Conservation (phyloP, 495 filamentous ascomycete species). For the Cryomyces minteri region DNA sequence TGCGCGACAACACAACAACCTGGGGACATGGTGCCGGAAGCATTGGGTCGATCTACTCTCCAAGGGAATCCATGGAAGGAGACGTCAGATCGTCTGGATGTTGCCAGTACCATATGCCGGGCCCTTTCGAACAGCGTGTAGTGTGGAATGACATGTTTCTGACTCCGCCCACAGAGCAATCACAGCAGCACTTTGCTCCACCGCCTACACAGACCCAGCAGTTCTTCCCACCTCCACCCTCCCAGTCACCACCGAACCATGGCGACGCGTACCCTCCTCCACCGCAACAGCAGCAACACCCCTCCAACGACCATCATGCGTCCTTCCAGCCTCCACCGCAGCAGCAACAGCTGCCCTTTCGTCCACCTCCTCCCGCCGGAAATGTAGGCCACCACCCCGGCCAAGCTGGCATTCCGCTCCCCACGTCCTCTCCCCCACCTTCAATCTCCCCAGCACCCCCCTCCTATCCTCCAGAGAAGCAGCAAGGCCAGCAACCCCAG, state of each 20-base stretch:
- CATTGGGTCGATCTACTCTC: background rate
- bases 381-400: conserved; percentile 4
- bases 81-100: conserved; percentile 3
- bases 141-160: conserved; percentile 6
- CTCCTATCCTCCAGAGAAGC: background rate
- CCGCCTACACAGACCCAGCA: conserved; percentile 22
- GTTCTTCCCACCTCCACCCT: conserved; percentile 20
- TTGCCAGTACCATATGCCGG: conserved; percentile 21
- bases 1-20: background rate
- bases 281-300: conserved; percentile 10
- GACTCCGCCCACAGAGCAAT: conserved; percentile 13
- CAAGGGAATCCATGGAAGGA: conserved; percentile 1
- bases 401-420: background rate
- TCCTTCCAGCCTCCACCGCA: conserved; percentile 2
- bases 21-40: background rate
- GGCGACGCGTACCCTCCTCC: conserved; percentile 10
- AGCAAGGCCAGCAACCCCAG: background rate
- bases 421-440: background rate
- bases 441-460: background rate
- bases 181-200: conserved; percentile 14
- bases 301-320: conserved; percentile 2
- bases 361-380: conserved; percentile 6
- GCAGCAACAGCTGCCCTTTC: background rate
- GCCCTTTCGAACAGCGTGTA: conserved; percentile 21
- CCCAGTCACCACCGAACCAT: conserved; percentile 9